These are phyloP conservation scores for Daldinia sp. DNA, from an alignment of 2,329 filamentous ascomycete genomes.

Conservation along the genomic window DNA sequence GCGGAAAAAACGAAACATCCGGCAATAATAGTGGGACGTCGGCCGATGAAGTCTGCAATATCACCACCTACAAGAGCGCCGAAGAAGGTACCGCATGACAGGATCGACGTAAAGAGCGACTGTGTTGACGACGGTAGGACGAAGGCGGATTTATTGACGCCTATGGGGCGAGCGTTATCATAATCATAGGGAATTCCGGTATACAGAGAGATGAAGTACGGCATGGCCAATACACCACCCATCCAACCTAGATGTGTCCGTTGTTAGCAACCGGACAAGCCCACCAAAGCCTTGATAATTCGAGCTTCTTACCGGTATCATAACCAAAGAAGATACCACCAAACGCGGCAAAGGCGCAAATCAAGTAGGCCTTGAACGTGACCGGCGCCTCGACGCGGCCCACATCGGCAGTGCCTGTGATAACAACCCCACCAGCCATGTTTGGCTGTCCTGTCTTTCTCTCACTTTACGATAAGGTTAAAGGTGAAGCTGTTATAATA, in stretches of 20 bases:
- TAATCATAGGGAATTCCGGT: conserved; percentile 54
- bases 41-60: conserved; percentile 73
- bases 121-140: conserved; percentile 61
- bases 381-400: conserved; percentile 75
- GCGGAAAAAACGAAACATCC: conserved; percentile 71
- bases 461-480: conserved; percentile 28
- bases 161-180: conserved; percentile 45
- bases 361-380: conserved; percentile 75
- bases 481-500: conserved; percentile 40
- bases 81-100: conserved; percentile 74
- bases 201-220: conserved; percentile 58
- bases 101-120: conserved; percentile 74
- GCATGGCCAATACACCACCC: conserved; percentile 59
- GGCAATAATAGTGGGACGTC: conserved; percentile 68
- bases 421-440: conserved; percentile 51
- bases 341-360: conserved; percentile 78
- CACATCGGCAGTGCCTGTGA: conserved; percentile 61
- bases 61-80: conserved; percentile 74
- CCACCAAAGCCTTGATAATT: neutral
- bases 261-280: conserved; percentile 11
- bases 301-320: conserved; percentile 69
- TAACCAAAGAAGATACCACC: conserved; percentile 84
- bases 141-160: conserved; percentile 50
- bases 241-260: conserved; percentile 60
- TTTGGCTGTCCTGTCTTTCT: conserved; percentile 37